Conservation (phyloP, 331 rosid genomes). For the Saraca asoca region DNA sequence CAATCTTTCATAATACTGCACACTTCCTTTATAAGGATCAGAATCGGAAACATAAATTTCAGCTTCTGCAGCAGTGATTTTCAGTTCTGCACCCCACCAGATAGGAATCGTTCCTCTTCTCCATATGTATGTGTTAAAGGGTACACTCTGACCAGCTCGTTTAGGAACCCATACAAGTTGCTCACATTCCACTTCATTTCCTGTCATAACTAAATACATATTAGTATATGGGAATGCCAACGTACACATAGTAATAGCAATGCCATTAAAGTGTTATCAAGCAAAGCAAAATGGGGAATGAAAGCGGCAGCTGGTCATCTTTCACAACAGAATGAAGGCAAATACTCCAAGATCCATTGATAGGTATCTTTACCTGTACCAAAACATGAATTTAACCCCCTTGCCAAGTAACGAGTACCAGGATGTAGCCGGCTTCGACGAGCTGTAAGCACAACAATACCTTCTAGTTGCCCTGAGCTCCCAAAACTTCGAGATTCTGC, state of each 20-base stretch:
- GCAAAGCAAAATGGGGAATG: constrained; percentile 25
- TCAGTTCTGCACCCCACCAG: constrained; percentile 99
- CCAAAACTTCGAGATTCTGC: constrained; percentile 96
- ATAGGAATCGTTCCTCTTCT: constrained; percentile 98
- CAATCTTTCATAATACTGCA: constrained; percentile 81
- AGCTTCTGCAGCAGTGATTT: constrained; percentile 96
- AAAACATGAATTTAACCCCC: constrained; percentile 95
- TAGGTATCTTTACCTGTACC: constrained; percentile 72
- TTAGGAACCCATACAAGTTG: constrained; percentile 95
- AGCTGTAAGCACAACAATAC: constrained; percentile 83
- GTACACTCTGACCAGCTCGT: constrained; percentile 81
- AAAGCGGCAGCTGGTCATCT: constrained; percentile 22
- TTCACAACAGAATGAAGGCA: constrained; percentile 19
- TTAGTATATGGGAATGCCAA: constrained; percentile 6
- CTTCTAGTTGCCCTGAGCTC: constrained; percentile 89
- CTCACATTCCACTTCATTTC: constrained; percentile 99
- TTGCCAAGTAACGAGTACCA: constrained; percentile 95
- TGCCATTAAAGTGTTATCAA: not conserved
- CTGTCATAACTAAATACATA: constrained; percentile 49
- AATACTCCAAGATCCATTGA: constrained; percentile 22
- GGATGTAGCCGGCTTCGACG: constrained; percentile 99
- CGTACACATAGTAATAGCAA: constrained; percentile 24
- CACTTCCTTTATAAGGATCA: constrained; percentile 89
- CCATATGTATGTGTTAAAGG: constrained; percentile 89
- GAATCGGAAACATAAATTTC: constrained; percentile 89